Evolutionary conservation across 1,284 basidiomycete genomes (phyloP).

Genomic region (Rhodotorula sp.): DNA sequence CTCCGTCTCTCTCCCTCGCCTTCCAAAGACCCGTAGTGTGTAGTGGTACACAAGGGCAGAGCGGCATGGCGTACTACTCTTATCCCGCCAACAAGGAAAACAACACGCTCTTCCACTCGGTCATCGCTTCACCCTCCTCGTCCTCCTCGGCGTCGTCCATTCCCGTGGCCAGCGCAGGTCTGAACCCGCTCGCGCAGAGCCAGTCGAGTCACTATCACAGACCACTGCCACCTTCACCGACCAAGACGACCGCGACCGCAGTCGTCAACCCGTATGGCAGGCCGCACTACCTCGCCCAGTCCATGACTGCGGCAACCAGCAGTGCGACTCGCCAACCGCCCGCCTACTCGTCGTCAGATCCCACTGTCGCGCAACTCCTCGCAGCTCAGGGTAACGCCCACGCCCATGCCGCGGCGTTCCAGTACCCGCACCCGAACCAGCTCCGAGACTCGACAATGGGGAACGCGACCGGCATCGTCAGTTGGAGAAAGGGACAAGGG

Average conservation of each 20-base stretch:
- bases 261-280: slow-evolving; percentile 32
- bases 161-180: slow-evolving; percentile 2
- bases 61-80: neutral
- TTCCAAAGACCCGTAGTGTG: too few relatives aligned
- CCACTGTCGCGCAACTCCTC: slow-evolving; percentile 39
- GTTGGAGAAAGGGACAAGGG: slow-evolving; percentile 47
- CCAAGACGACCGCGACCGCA: slow-evolving; percentile 1
- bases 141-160: neutral
- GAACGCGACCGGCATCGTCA: slow-evolving; percentile 41
- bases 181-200: slow-evolving; percentile 1
- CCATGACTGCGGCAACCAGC: neutral
- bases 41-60: neutral
- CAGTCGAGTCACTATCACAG: neutral
- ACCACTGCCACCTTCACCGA: neutral
- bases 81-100: slow-evolving; percentile 12
- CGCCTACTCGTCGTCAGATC: slow-evolving; percentile 18
- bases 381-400: slow-evolving; percentile 12
- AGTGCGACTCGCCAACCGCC: neutral
- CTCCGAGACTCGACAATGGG: slow-evolving; percentile 33
- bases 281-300: slow-evolving; percentile 9
- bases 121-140: neutral
- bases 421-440: neutral
- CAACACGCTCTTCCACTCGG: neutral
- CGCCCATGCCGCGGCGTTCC: slow-evolving; percentile 4
- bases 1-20: neutral